Base-by-base conservation (phyloP, 441 rosid species). In the Aleurites moluccanus region DNA sequence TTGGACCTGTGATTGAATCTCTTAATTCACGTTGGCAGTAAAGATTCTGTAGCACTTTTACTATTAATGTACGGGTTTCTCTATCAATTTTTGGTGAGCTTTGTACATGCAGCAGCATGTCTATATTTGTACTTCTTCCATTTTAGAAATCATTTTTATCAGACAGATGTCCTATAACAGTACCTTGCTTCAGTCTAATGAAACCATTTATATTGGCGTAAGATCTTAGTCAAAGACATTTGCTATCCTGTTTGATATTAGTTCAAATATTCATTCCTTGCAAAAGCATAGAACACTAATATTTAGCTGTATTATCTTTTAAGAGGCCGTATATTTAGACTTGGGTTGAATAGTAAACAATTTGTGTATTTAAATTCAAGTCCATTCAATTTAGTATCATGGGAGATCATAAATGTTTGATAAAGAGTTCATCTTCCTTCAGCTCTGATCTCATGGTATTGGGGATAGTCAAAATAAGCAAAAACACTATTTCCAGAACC, bases 21-120 rank as follows among this genome's bases (percentile, higher is more conserved):
- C 83, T 90, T 66, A 87, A 89, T 77, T 91, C 97, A 7, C 91
- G 89, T 65, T 82, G 83, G 78, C 90, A 88, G 91, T 90, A 88
- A 79, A 70, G 63, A 50, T 67, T 52, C 67, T 35, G 64, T 18
- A 74, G 70, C 5, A 64, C 55, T 62, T 69, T 59, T 57, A 38
- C 52, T 25, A 14, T 1, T 38, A 69, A 56, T 67, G 70, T 77
- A n/a, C 67, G 47, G 64, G 47, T 71, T 47, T 75, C 18, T 69
- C 21, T 59, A 18, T 53, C 38, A 57, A 16, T 52, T 67, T 71
- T 64, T 77, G 27, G 30, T 57, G 45, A 67, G 44, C 64, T 52
- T 50, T 63, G n/a, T 53, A 55, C 73, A 52, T 69, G 73, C 55
- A 70, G 66, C 33, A 45, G 15, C 69, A 67, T 70, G 56, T 65